Evolutionary conservation across 2,329 filamentous ascomycete species (phyloP).

Genomic region (Phyllosticta citrichinensis): DNA sequence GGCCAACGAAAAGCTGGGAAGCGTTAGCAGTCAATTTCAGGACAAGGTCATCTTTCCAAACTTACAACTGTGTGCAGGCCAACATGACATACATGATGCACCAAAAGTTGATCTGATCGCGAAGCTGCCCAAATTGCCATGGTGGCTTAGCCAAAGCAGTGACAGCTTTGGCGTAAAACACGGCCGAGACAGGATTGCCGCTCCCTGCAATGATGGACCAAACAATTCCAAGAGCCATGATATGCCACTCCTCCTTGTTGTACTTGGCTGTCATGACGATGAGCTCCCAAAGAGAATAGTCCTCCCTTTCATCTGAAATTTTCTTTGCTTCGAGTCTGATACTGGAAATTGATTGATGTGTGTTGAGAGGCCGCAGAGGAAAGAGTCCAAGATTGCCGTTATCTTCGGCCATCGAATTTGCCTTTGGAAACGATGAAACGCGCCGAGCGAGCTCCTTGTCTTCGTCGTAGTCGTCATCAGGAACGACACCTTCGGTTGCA

Average conservation of each 20-base stretch:
- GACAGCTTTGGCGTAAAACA: constrained; percentile 88
- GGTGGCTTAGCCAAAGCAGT: constrained; percentile 53
- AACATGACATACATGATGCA: constrained; percentile 81
- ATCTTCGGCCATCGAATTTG: constrained; percentile 47
- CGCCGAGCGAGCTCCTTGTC: constrained; percentile 23
- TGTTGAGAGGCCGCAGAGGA: constrained; percentile 33
- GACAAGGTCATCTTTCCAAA: not conserved
- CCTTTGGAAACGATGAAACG: constrained; percentile 18
- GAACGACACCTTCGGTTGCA: constrained; percentile 47
- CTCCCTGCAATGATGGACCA: constrained; percentile 70
- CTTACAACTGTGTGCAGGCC: constrained; percentile 55
- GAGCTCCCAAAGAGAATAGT: constrained; percentile 64
- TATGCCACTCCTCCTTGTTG: constrained; percentile 60
- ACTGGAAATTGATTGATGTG: constrained; percentile 53
- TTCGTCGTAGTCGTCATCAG: constrained; percentile 35
- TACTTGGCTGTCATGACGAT: constrained; percentile 72
- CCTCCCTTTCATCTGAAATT: constrained; percentile 36
- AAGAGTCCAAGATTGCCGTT: constrained; percentile 43
- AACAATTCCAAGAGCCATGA: constrained; percentile 64
- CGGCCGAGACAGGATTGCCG: constrained; percentile 64
- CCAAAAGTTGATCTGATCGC: constrained; percentile 73
- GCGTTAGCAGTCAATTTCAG: not conserved
- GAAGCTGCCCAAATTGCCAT: constrained; percentile 46
- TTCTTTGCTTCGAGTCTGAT: constrained; percentile 51
- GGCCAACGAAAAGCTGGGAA: constrained; percentile 41